Evolutionary conservation across 768 basidiomycete genomes (phyloP), one percentile per base, ranked within the genome.

Genomic region (Lepiota brunneoincarnata): DNA sequence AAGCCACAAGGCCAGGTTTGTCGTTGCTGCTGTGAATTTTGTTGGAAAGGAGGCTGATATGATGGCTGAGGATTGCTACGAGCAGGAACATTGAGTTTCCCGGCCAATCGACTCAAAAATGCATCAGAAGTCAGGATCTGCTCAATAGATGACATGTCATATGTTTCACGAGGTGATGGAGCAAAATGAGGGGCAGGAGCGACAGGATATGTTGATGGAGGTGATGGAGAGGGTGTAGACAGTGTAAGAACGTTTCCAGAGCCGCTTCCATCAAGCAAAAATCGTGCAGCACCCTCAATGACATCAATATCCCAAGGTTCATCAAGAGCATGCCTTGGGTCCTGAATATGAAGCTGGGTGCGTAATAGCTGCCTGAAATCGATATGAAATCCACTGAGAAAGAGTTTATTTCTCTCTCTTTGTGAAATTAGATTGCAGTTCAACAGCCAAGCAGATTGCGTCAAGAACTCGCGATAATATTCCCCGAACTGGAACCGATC

Each of bases 321-420:
- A 15, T 60, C 55, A 1, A 40, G 24, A 21, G 58, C 51, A 23
- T 62, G 61, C 3, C 46, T 37, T n/a, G 1, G 51, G 26, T 28
- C 26, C 26, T 28, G 26, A 7, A 28, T 3, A 7, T 28, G 26
- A 7, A 28, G 61, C 24, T 54, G 31, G 28, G 55, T 38, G 2
- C 40, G 26, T 10, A 59, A 46, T 2, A 44, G 20, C n/a, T 24
- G 14, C 15, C 48, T 10, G 21, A 61, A 50, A 2, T 31, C 37
- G 11, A 44, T 4, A 15, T 50, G 57, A 15, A 61, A 37, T 1
- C 60, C 57, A 21, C 34, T 35, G 14, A 61, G 4, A 26, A 57
- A 56, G 6, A 40, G 14, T 10, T 39, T 44, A 2, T 18, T n/a
- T 14, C 35, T 51, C 17, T 61, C 54, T 3, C 38, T n/a, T 4